Conservation (phyloP, 1,284 basidiomycete species). For the Coniferiporia sulphurascens region DNA sequence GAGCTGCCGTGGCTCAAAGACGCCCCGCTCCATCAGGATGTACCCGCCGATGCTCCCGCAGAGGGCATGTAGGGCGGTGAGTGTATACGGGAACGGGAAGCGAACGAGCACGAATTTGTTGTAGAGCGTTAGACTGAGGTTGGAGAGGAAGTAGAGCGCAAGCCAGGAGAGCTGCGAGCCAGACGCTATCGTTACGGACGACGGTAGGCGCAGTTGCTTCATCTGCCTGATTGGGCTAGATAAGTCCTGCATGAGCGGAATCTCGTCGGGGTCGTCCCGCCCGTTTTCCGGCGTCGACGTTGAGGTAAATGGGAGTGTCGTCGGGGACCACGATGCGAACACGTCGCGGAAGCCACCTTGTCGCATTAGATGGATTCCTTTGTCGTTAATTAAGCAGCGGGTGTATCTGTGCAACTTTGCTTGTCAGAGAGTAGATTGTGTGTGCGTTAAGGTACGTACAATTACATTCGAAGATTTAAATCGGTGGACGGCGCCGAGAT, state of each 20-base stretch:
- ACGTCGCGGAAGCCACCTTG: slow-evolving; percentile 7
- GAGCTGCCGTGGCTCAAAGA: slow-evolving; percentile 60
- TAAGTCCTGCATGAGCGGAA: background rate
- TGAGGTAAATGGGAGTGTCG: background rate
- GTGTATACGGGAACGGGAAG: slow-evolving; percentile 91
- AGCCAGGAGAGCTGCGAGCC: slow-evolving; percentile 47
- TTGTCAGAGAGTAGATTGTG: too few species aligned
- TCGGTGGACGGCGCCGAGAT: too few species aligned
- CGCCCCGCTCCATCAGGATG: slow-evolving; percentile 53
- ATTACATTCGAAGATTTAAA: too few species aligned
- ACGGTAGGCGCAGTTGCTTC: background rate
- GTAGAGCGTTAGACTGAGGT: slow-evolving; percentile 85
- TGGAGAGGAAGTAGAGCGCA: slow-evolving; percentile 80
- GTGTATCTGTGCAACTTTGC: too few species aligned
- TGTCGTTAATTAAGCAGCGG: background rate
- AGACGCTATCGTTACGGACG: background rate
- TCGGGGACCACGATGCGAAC: background rate
- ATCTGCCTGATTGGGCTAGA: background rate
- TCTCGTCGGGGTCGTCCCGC: slow-evolving; percentile 3
- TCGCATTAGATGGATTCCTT: background rate
- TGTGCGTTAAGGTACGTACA: too few species aligned
- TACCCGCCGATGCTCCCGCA: slow-evolving; percentile 80
- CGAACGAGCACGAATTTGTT: slow-evolving; percentile 87
- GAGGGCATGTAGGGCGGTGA: slow-evolving; percentile 84
- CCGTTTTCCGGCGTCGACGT: background rate